Conservation (phyloP, 2,329 filamentous ascomycete species). For the Thelonectria blattea region DNA sequence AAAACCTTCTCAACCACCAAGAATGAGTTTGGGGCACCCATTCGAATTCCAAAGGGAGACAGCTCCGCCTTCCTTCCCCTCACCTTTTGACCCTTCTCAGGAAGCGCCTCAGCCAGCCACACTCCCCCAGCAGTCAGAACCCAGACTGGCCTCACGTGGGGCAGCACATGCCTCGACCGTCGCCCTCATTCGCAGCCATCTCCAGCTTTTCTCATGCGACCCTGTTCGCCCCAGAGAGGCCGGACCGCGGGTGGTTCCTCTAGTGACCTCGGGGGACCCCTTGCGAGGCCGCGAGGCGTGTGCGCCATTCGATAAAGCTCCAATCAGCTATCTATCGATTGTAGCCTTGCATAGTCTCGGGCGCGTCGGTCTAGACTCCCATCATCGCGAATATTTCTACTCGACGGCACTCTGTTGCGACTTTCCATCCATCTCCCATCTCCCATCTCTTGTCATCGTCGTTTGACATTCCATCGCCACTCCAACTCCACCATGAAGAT, state of each 20-base stretch:
- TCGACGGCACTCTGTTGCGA: neutral
- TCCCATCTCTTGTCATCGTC: neutral
- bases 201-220: constrained; percentile 7
- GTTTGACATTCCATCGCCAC: neutral
- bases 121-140: neutral
- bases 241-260: constrained; percentile 13
- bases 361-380: constrained; percentile 1
- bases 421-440: constrained; percentile 9
- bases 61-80: too few species aligned
- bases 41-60: too few species aligned
- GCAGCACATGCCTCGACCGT: constrained; percentile 12
- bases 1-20: too few species aligned
- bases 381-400: neutral
- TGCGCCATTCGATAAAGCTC: neutral
- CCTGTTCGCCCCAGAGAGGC: neutral
- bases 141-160: constrained; percentile 29
- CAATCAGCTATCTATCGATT: neutral
- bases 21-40: too few species aligned
- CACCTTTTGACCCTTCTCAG: neutral
- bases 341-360: constrained; percentile 18
- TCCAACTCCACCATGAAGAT: constrained; percentile 41
- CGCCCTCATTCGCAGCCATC: constrained; percentile 28
- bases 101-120: constrained; percentile 21
- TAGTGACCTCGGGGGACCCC: constrained; percentile 25
- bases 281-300: constrained; percentile 15